Evolutionary conservation across 768 basidiomycete genomes (phyloP), one percentile per base, ranked within the genome.

Genomic region (Rhizopogon sp.): DNA sequence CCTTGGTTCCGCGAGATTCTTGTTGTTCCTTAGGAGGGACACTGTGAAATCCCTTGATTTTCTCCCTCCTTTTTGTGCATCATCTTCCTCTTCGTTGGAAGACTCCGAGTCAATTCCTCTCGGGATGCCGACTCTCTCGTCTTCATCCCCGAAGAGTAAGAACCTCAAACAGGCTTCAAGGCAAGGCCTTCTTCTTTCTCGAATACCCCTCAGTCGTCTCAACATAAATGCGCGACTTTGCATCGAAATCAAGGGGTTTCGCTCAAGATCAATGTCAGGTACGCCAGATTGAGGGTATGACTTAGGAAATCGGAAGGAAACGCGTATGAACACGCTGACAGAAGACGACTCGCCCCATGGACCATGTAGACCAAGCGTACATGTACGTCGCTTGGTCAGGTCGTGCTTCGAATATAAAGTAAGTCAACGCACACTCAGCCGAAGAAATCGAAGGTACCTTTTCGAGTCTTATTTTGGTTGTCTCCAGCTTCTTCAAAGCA

Each of bases 301-400:
- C 22, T 82, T 77, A 0, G 96, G 94, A 63, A 98, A 98, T 1
- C 82, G 85, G 72, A 97, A 95, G 1, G 90, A 87, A 28, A 96
- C 81, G 1, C 95, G 85, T 55, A 94, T 84, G 71, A 92, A 94
- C 8, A 49, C 47, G 47, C 47, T 49, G 6, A 88, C 88, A 17
- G 85, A 87, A 10, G 85, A 87, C 0, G 79, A 82, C 54, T 87
- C 88, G n/a, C 90, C 92, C 93, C 93, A 95, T 2, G 93, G 93
- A 2, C 91, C 91, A 58, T 91, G 84, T 42, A 98, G 73, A 4
- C 92, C 90, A 45, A 97, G 76, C 1, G 92, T 93, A 61, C 91
- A 90, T 13, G 84, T 87, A 9, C 92, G 83, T 61, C 80, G 84
- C 66, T 87, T 88, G 7, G 77, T 75, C 39, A 88, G 72, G 53